Evolutionary conservation across 2,329 filamentous ascomycete genomes (phyloP), one percentile per base, ranked within the genome.

Genomic region (Grosmannia clavigera): DNA sequence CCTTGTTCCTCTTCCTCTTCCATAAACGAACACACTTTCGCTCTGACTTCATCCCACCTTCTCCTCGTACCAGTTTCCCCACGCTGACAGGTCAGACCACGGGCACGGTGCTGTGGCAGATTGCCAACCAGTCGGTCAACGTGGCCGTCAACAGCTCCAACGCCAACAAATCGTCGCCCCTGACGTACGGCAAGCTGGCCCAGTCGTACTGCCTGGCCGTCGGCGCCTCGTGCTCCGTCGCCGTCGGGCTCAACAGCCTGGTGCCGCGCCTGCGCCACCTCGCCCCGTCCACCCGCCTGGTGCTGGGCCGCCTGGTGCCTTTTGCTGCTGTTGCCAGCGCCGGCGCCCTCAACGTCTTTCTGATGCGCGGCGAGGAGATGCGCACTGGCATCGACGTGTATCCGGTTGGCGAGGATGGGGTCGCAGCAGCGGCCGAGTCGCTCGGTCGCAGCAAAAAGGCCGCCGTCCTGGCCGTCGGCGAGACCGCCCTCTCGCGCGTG

Each of bases 331-430:
- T 99, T 12, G 92, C 92, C 35, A 88, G 85, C 61, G 94, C 94
- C 4, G 92, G 91, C 68, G 90, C 86, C 1, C 80, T 99, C 64
- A 99, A 99, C 73, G 94, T 96, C 31, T 95, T 96, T 74, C 82
- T 99, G 60, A 99, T 99, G 94, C 90, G 94, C 62, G 87, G 90
- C 64, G 92, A 96, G 73, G 94, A 99, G 76, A 97, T 99, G 67
- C 82, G 88, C 68, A 83, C 83, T 63, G 94, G 94, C 58, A 99
- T 99, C 69, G 90, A 97, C 72, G 84, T 99, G 46, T 96, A 87
- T 73, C 91, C 92, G 1, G 85, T 90, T 7, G 80, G 12, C 12
- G 38, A 3, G 22, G 19, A 27, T 40, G 19, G 38, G 5, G 46
- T 22, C 16, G n/a, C 54, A 11, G 35, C 35, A 12, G 9, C 40